Percentiles rank a stretch among this genome's conserved stretches.
These are phyloP conservation scores for Colletotrichum sidae DNA, from an alignment of 2,329 filamentous ascomycete genomes.

Conservation along the genomic window DNA sequence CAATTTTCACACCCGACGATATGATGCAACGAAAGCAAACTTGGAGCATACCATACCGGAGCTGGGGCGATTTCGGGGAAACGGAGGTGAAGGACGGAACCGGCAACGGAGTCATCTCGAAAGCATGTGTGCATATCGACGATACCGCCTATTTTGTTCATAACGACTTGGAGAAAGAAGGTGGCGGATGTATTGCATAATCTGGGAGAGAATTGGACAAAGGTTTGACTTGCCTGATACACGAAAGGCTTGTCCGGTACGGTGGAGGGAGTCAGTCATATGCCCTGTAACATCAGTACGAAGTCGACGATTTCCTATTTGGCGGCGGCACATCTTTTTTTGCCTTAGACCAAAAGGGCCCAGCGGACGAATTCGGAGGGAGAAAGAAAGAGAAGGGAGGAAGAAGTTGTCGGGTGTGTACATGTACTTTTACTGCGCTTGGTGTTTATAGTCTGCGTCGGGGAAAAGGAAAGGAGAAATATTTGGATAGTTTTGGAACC, in stretches of 20 bases:
- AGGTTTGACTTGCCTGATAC: slow-evolving; percentile 11
- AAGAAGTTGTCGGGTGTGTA: slow-evolving; percentile 20
- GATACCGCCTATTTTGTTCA: too few relatives aligned
- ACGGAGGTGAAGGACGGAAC: not conserved
- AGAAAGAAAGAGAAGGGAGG: slow-evolving; percentile 5
- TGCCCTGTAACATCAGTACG: slow-evolving; percentile 34
- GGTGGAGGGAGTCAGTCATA: slow-evolving; percentile 9
- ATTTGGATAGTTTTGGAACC: slow-evolving; percentile 20
- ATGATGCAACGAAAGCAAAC: slow-evolving; percentile 35
- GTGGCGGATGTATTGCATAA: slow-evolving; percentile 23
- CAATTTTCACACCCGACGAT: slow-evolving; percentile 1
- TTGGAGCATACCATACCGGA: slow-evolving; percentile 33
- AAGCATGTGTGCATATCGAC: too few relatives aligned
- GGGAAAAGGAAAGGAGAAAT: slow-evolving; percentile 11
- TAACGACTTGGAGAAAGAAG: slow-evolving; percentile 17
- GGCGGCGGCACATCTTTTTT: slow-evolving; percentile 14
- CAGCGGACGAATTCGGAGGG: not conserved
- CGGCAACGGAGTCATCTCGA: slow-evolving; percentile 12
- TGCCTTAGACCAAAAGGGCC: slow-evolving; percentile 14
- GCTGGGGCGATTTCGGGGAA: not conserved
- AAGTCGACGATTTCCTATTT: slow-evolving; percentile 29
- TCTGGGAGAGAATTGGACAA: slow-evolving; percentile 8
- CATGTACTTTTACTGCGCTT: slow-evolving; percentile 36
- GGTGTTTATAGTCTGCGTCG: slow-evolving; percentile 18
- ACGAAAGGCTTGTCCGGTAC: slow-evolving; percentile 17